phyloP scores from a whole-genome alignment of 176 grass and related monocot species.

The Thalia dealbata region DNA sequence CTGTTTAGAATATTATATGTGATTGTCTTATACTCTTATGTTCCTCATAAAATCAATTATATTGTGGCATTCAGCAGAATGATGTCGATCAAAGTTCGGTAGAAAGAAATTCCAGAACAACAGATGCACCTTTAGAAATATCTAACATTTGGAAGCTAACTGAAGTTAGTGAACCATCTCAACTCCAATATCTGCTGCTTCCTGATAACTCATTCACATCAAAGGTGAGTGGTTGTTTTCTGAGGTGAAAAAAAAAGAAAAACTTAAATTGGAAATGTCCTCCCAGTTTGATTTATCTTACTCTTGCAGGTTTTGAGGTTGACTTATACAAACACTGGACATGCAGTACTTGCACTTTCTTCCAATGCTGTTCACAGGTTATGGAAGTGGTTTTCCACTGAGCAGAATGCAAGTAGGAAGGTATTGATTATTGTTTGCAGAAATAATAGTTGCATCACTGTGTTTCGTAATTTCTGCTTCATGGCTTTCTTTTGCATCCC shows the following conservation, averaged over 20 bases:
- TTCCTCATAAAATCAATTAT: not conserved
- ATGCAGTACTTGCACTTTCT: slow-evolving; percentile 19
- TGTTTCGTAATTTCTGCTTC: not conserved
- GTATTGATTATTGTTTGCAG: not conserved
- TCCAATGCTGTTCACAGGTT: slow-evolving; percentile 24
- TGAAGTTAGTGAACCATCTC: slow-evolving; percentile 8
- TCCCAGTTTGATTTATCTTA: not conserved
- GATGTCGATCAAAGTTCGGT: not conserved
- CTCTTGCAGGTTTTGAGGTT: slow-evolving; percentile 16
- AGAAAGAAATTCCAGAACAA: not conserved
- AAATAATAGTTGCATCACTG: not conserved
- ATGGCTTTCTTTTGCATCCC: not conserved
- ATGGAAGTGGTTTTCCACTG: slow-evolving; percentile 21
- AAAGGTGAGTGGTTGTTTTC: not conserved
- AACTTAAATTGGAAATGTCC: not conserved
- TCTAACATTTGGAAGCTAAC: slow-evolving; percentile 11
- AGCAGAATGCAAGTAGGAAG: slow-evolving; percentile 17
- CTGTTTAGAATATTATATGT: not conserved
- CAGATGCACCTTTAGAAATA: not conserved
- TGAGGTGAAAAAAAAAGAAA: too few relatives aligned
- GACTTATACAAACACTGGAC: slow-evolving; percentile 21
- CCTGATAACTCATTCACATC: not conserved
- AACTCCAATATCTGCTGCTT: not conserved
- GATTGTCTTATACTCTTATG: not conserved
- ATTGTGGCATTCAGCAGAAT: not conserved